phyloP scores from a whole-genome alignment of 768 basidiomycete genomes.

The Trametes villosa region DNA sequence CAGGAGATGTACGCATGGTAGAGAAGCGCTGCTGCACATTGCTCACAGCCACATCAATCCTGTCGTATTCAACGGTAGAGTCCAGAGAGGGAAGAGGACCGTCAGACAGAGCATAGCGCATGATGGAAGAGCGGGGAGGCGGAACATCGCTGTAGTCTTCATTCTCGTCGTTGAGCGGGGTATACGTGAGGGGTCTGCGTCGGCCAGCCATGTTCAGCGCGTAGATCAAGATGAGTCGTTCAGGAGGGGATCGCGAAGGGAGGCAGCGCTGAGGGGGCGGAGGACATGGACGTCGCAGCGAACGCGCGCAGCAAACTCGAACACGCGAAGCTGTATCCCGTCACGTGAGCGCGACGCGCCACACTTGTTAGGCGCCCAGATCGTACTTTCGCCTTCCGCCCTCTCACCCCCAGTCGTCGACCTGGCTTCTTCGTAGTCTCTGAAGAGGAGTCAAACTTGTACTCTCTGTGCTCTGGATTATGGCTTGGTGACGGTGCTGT shows the following conservation, averaged over 20 bases:
- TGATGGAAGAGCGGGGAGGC: conserved; percentile 20
- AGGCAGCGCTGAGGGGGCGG: not conserved
- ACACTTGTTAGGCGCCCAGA: too few relatives aligned
- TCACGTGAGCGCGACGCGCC: conserved; percentile 8
- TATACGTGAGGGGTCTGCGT: conserved; percentile 19
- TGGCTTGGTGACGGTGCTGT: too few relatives aligned
- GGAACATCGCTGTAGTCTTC: conserved; percentile 12
- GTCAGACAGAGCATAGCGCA: conserved; percentile 18
- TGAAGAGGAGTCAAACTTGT: not conserved
- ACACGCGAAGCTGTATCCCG: conserved; percentile 1
- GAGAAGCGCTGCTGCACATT: conserved; percentile 17
- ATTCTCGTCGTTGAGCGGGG: conserved; percentile 21
- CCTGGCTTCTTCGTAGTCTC: not conserved
- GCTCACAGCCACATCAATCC: conserved; percentile 6
- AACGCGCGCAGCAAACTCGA: conserved; percentile 13
- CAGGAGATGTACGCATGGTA: conserved; percentile 20
- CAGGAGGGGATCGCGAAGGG: not conserved
- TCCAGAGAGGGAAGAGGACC: conserved; percentile 10
- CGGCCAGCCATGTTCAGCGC: conserved; percentile 15
- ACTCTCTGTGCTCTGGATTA: too few relatives aligned
- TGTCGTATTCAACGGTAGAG: conserved; percentile 11
- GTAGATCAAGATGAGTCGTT: not conserved
- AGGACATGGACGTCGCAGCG: not conserved
- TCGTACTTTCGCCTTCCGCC: too few relatives aligned
- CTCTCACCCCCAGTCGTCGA: not conserved